These are phyloP conservation scores for Trametes versicolor DNA, from an alignment of 1,284 basidiomycete genomes.

Conservation along the genomic window DNA sequence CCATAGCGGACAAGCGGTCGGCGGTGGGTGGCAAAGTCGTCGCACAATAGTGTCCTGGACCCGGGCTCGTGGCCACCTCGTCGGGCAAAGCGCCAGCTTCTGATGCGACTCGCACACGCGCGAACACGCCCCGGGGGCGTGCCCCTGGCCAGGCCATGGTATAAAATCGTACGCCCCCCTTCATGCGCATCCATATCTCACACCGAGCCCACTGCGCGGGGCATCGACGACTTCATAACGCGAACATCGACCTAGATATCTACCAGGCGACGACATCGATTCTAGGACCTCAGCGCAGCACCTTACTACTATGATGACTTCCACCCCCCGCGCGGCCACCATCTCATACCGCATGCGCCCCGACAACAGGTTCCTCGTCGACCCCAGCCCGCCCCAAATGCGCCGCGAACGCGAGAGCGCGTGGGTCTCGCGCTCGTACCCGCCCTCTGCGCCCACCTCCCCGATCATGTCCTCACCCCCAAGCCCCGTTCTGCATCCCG, in stretches of 20 bases:
- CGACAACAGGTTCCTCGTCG: constrained; percentile 32
- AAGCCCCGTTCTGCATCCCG: constrained; percentile 32
- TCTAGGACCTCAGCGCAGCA: neutral
- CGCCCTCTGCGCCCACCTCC: constrained; percentile 25
- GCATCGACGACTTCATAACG: constrained; percentile 6
- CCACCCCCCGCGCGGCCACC: constrained; percentile 22
- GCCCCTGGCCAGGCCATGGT: constrained; percentile 29
- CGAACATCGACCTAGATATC: constrained; percentile 12
- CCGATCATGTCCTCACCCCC: constrained; percentile 28
- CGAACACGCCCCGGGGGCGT: constrained; percentile 30
- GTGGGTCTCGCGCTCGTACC: constrained; percentile 30
- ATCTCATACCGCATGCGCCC: constrained; percentile 28
- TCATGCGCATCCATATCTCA: constrained; percentile 21
- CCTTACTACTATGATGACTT: constrained; percentile 15
- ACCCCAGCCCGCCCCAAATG: constrained; percentile 24
- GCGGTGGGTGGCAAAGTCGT: neutral
- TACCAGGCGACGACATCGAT: neutral
- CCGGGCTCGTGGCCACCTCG: constrained; percentile 22
- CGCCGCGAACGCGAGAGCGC: constrained; percentile 26
- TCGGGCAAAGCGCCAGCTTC: constrained; percentile 27
- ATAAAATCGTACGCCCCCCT: constrained; percentile 27
- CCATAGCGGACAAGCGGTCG: neutral
- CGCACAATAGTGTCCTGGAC: constrained; percentile 9
- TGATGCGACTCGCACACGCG: constrained; percentile 32
- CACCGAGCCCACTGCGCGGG: constrained; percentile 22